Base-by-base conservation (phyloP, 805 yeast species). In the Metschnikowia gelsemii region DNA sequence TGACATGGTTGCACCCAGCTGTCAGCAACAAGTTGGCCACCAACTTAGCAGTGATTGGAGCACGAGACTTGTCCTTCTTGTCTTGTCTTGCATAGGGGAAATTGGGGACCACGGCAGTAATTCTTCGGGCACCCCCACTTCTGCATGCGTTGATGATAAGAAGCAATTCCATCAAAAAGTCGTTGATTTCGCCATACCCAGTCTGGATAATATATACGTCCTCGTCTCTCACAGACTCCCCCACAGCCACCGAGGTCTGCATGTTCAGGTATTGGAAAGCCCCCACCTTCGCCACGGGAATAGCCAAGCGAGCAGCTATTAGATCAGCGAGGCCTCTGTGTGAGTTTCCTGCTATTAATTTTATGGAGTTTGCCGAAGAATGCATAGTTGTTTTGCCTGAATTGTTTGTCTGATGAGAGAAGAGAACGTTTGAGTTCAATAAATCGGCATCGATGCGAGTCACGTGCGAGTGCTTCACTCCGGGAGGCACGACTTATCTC, bases 51-150 rank as follows among this genome's bases (percentile, higher is more conserved):
- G 97, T 88, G 47, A 91, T 89, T 21, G 98, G 96, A 8, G 97
- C 98, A 55, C 99, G 77, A 32, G 91, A 82, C 63, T 91, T 91
- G 64, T 91, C 98, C 64, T 91, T 91, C 64, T 90, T 86, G 66
- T 91, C 99, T 64, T 91, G 99, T 67, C 99, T 80, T 2, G 98
- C 98, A 60, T 91, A 91, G 11, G 97, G 96, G 69, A 90, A 91
- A 64, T 84, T 87, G 35, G 99, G 99, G 46, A 93, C 79, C 41
- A 91, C 95, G 0, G 96, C 96, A 0, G 97, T 90, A 58, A 91
- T 85, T 47, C 91, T 75, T 59, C 97, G 77, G 1, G 96, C 97
- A 24, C 96, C 87, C 2, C 98, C 98, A n/a, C 90, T 81, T 57
- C 84, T 84, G 67, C 97, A 89, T 12, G 98, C 98, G 63, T 88